Base-by-base conservation (phyloP, 768 basidiomycete genomes). In the Tubosaeta sp. region DNA sequence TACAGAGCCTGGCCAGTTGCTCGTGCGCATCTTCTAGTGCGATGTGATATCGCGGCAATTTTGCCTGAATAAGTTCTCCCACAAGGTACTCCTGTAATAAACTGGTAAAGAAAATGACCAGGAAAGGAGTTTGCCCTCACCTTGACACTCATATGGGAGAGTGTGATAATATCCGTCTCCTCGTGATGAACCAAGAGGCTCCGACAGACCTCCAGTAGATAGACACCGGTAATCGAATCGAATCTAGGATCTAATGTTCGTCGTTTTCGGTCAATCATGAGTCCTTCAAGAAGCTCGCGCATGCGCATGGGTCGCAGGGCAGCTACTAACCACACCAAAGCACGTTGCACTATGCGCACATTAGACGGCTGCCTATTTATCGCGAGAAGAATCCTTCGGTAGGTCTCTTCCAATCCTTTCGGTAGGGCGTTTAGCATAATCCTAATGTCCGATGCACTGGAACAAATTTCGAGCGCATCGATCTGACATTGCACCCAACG, bases 331-430 rank as follows among this genome's bases (percentile, higher is more conserved):
- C 59, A 60, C 12, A 41, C 22, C 27, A 60, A 36, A 8, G 14
- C 59, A 41, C 52, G 49, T 0, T 44, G 46, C 3, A 41, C 59
- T 7, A 47, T 27, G 9, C 18, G 8, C 11, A 36, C 43, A 6
- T 53, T 38, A 0, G 18, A 2, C 0, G 3, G 42, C 8, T 18
- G 24, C 4, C 27, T 25, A n/a, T 62, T 44, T 0, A 64, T 50
- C 1, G 40, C 38, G 4, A 40, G 24, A 3, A 64, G 50, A 19
- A 62, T 64, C 10, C 63, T 54, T 14, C 58, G 44, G 16, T 62
- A 59, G 0, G 63, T 64, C 31, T 62, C 63, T 19, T 65, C 53
- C 2, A 63, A 21, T 27, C 61, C 58, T 9, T 39, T 41, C 1
- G 58, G 58, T 13, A 59, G 59, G 18, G 45, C 46, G 11, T 51